Evolutionary conservation across 2,329 filamentous ascomycete genomes (phyloP).

Genomic region (Xylaria sp.): DNA sequence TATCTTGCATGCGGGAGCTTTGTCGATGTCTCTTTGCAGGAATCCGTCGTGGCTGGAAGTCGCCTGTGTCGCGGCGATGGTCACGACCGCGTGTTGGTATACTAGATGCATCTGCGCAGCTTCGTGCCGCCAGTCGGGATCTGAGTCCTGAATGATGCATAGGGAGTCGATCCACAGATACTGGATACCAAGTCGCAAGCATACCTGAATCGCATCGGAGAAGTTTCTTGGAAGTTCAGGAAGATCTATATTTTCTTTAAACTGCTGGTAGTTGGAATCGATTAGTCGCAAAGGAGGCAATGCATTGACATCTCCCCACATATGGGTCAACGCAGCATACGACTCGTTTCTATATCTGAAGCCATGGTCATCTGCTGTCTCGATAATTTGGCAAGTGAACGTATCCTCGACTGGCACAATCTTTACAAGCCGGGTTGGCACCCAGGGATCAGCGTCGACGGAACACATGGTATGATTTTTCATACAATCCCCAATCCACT

Average conservation of each 20-base stretch:
- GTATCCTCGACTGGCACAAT: not conserved
- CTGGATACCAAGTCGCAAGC: not conserved
- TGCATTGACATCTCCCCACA: not conserved
- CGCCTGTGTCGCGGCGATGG: conserved; percentile 38
- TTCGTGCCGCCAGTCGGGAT: not conserved
- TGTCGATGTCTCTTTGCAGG: conserved; percentile 23
- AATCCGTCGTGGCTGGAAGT: conserved; percentile 38
- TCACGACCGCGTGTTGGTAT: conserved; percentile 34
- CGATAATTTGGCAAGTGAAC: not conserved
- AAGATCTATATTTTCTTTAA: not conserved
- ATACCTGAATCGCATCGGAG: not conserved
- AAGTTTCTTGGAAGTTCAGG: not conserved
- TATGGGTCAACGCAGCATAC: not conserved
- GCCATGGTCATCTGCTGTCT: not conserved
- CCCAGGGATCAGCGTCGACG: not conserved
- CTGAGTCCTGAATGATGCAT: not conserved
- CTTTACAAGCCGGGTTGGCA: not conserved
- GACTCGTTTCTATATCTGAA: not conserved
- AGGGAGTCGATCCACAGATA: not conserved
- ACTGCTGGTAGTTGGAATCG: not conserved
- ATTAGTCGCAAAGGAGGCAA: not conserved
- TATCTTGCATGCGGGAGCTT: conserved; percentile 25
- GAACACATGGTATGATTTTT: not conserved
- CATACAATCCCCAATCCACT: not conserved
- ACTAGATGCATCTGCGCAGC: conserved; percentile 35